Conservation (phyloP, 805 yeast species). For the Nakazawaea molendinolei region DNA sequence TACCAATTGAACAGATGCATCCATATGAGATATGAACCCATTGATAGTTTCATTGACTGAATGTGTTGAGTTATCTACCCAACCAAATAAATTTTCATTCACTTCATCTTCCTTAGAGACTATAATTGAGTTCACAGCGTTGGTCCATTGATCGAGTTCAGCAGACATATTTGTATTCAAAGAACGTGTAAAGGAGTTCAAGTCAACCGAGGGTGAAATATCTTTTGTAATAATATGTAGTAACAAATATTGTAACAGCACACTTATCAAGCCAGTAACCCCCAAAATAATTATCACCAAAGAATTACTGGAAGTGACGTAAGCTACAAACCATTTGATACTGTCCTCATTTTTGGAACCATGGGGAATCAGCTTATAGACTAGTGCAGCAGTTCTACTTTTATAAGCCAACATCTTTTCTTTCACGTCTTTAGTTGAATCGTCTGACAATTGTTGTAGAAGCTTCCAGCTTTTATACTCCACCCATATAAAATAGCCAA, state of each 20-base stretch:
- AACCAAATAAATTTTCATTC: slow-evolving; percentile 62
- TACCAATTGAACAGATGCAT: slow-evolving; percentile 45
- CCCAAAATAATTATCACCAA: slow-evolving; percentile 45
- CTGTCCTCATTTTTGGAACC: too few relatives aligned
- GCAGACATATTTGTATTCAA: slow-evolving; percentile 20
- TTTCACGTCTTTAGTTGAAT: slow-evolving; percentile 10
- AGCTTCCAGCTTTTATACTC: slow-evolving; percentile 45
- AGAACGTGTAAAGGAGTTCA: neutral
- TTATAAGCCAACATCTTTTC: slow-evolving; percentile 23
- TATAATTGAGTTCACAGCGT: slow-evolving; percentile 50
- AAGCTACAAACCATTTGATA: slow-evolving; percentile 39
- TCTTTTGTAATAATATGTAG: slow-evolving; percentile 18
- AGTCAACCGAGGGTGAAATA: neutral
- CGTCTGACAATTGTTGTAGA: slow-evolving; percentile 27
- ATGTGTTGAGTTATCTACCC: slow-evolving; percentile 51
- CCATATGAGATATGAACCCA: slow-evolving; percentile 51
- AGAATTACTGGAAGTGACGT: slow-evolving; percentile 49
- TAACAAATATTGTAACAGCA: slow-evolving; percentile 47
- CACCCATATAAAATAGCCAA: slow-evolving; percentile 36
- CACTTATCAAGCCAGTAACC: slow-evolving; percentile 46
- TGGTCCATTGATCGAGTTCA: slow-evolving; percentile 42
- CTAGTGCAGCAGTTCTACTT: too few relatives aligned
- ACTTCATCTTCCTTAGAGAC: slow-evolving; percentile 38
- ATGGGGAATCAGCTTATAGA: too few relatives aligned
- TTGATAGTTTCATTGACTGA: slow-evolving; percentile 56